Base-by-base conservation (phyloP, 305 asterid genomes). In the Solanum hybrid region DNA sequence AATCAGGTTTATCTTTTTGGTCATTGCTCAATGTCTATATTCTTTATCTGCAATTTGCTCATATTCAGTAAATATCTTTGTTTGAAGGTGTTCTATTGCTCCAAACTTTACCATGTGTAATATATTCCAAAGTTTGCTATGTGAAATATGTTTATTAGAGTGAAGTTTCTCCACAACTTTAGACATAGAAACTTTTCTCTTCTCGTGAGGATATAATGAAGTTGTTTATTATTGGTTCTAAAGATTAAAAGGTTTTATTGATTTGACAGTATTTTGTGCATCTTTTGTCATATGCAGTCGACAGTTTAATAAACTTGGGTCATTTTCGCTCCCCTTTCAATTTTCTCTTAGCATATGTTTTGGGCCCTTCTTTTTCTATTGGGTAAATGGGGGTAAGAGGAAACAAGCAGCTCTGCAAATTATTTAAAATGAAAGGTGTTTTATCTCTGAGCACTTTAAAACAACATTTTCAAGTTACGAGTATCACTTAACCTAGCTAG, bases 1-100 rank as follows among this genome's bases (percentile, higher is more conserved):
- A 79, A 86, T 61, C 87, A 86, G 98, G 99, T 94, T 86, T 57
- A 84, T 73, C 51, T 86, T 90, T 76, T 89, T 86, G 46, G 91
- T 77, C 86, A 75, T 46, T 31, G 57, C 11, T 69, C 11, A 31
- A 83, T 46, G 73, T 74, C 61, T 78, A 42, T 39, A 67, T 85
- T 18, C 35, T 71, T 69, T 69, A 51, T 51, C 89, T 35, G 80
- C 35, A 24, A 16, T 79, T 89, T 81, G 28, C 36, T 40, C 76
- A 11, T 57, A 46, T 83, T 83, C 39, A 83, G 33, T 83, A 83
- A 83, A 28, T 83, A 83, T 83, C 87, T 42, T 14, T 83, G 26
- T 42, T 0, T 46, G 18, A 42, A 82, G 24, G 37, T 8, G 26
- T 16, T 26, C 28, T 42, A 24, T 16, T 84, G 26, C 24, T 42